Conservation (phyloP, 345 rosid species). For the Dipteronia dyeriana region DNA sequence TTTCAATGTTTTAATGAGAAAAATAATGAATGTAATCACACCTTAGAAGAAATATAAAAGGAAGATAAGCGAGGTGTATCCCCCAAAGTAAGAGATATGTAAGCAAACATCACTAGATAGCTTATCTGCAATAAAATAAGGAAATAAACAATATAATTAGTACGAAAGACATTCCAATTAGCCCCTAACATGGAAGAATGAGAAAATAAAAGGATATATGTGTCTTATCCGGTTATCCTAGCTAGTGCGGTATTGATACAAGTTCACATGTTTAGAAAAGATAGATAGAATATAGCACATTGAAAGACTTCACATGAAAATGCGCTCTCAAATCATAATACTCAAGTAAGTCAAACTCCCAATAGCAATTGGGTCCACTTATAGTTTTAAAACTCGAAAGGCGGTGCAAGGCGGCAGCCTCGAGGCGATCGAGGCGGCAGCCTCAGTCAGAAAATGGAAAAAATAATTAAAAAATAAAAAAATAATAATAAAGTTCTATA, state of each 20-base stretch:
- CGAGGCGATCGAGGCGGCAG: too few species aligned
- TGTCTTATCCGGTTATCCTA: background rate
- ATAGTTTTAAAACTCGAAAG: too few species aligned
- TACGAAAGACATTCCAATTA: background rate
- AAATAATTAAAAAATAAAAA: too few species aligned
- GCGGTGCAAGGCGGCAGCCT: too few species aligned
- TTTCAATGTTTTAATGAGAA: background rate
- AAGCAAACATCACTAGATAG: slow-evolving; percentile 98
- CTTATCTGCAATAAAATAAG: slow-evolving; percentile 68
- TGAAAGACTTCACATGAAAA: background rate
- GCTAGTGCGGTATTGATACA: background rate
- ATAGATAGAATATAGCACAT: background rate
- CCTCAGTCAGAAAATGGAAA: too few species aligned
- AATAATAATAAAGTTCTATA: too few species aligned
- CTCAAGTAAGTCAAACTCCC: background rate
- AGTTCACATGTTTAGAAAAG: slow-evolving; percentile 6
- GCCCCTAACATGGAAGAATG: background rate
- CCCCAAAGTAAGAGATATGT: slow-evolving; percentile 90
- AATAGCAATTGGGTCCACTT: too few species aligned
- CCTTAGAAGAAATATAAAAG: slow-evolving; percentile 89
- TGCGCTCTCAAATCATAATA: background rate
- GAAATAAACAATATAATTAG: slow-evolving; percentile 2
- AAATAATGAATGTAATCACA: slow-evolving; percentile 29
- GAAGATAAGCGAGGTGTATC: slow-evolving; percentile 68
- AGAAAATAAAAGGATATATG: background rate